These are phyloP conservation scores for Vitis hybrid DNA, from an alignment of 177 flowering plant species.

Conservation along the genomic window DNA sequence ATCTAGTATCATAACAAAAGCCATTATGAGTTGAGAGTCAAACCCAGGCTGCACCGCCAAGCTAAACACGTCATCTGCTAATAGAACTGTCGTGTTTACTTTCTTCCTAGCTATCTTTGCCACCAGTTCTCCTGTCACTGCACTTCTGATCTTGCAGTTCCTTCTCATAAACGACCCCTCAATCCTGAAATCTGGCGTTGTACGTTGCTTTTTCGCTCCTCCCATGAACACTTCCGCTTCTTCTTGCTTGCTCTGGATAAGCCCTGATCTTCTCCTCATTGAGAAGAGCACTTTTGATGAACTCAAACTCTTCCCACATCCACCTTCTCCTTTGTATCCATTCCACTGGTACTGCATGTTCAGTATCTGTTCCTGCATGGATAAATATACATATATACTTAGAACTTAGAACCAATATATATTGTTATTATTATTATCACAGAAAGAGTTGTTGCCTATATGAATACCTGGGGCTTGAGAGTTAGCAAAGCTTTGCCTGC, in stretches of 20 bases:
- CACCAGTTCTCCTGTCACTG: slow-evolving; percentile 29
- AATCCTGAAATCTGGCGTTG: slow-evolving; percentile 37
- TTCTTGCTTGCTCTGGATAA: slow-evolving; percentile 11
- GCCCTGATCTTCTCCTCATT: slow-evolving; percentile 37
- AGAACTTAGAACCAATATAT: too few relatives aligned
- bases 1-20: slow-evolving; percentile 56
- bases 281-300: slow-evolving; percentile 32
- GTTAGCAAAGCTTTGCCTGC: slow-evolving; percentile 48
- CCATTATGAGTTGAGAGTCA: slow-evolving; percentile 46
- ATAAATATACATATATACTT: neutral
- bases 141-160: slow-evolving; percentile 35
- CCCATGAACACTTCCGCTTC: slow-evolving; percentile 44
- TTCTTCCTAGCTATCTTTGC: slow-evolving; percentile 54
- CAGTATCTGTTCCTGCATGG: slow-evolving; percentile 27
- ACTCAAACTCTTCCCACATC: slow-evolving; percentile 5
- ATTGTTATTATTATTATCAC: too few relatives aligned
- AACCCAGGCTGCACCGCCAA: slow-evolving; percentile 49
- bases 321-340: slow-evolving; percentile 45
- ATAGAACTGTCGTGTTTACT: slow-evolving; percentile 39
- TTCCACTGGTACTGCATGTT: slow-evolving; percentile 61
- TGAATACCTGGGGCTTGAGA: slow-evolving; percentile 46
- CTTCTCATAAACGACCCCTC: slow-evolving; percentile 51
- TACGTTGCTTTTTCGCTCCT: neutral
- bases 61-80: slow-evolving; percentile 56
- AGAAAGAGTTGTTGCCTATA: neutral